Base-by-base conservation (phyloP, 208 protist species). In the Trypanosoma platydactyli region DNA sequence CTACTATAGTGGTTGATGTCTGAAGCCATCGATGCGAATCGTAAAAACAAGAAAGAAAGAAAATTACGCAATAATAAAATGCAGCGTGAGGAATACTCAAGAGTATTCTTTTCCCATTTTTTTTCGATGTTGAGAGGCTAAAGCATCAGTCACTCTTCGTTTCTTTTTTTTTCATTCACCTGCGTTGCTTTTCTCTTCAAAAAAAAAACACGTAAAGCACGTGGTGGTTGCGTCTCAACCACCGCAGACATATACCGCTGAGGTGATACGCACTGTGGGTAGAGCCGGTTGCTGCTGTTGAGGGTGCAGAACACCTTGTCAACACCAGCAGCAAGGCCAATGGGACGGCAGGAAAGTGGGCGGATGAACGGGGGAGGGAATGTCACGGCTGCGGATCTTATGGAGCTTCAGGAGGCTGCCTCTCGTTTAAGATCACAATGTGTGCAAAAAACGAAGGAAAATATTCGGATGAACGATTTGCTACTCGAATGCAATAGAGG, bases 321-420 rank as follows among this genome's bases (percentile, higher is more conserved):
- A n/a, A 13, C 1, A 4, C 12, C 29, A 58, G 57, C 44, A 24
- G 40, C 16, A 20, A 15, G n/a, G 40, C 16, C 33, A 11, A 33
- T 45, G 30, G 1, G 16, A n/a, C 30, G 16, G 12, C 5, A 25
- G 46, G 15, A 20, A 35, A 29, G n/a, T n/a, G 27, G 0, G 16
- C 20, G 38, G 11, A 25, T 18, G 12, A 16, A 46, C 11, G 12
- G 18, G 15, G 25, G 44, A 44, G n/a, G 45, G 11, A 44, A 2
- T 11, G 41, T 69, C n/a, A 61, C 64, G 16, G 42, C 64, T 11
- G n/a, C 41, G 12, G 20, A 54, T 30, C 15, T 69, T 2, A 62
- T 69, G 42, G 42, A 69, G 54, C 64, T 69, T 41, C 54, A 61
- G 22, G 54, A 55, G 25, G 64, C 64, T 25, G 64, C 64, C 7